Evolutionary conservation across 306 rosid species (phyloP), one percentile per base, ranked within the genome.

Genomic region (Cucurbita maxima): DNA sequence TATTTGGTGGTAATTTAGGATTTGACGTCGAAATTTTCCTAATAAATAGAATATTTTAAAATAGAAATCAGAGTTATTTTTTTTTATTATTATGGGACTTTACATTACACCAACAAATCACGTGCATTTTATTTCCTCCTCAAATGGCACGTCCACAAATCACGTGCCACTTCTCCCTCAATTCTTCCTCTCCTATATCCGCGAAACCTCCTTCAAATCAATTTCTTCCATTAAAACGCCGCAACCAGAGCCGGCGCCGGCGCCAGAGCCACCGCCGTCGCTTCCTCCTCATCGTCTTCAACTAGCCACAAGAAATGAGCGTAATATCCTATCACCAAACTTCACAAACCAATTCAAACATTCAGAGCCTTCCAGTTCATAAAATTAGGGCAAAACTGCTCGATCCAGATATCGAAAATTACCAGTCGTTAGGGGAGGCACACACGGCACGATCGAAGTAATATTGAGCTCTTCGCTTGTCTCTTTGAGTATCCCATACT

Each of bases 291-390:
- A 7, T 91, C 86, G 2, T 81, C 86, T 50, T 75, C 91, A 8
- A 84, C 79, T 76, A 89, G 87, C 98, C 96, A 92, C 89, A 85
- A 77, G 83, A 89, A 89, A 10, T 81, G 80, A 3, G 91, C 89
- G 48, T 78, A 87, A 1, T 92, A 84, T n/a, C 98, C 98, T 85
- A 87, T 74, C 45, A 88, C 88, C 84, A 64, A 75, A 72, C 96
- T 83, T 71, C 2, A 16, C 44, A 6, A 13, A 52, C 14, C 44
- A 41, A 25, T 3, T 11, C 12, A 61, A 38, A 69, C 40, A 71
- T 12, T 37, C 11, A 41, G 44, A 14, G 9, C 20, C 56, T 5
- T 52, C 20, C 4, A 16, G 20, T 16, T 52, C 9, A 16, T 52
- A 6, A 52, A 30, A 52, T 19, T 68, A 16, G 51, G 10, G 54